Percentiles rank a stretch among this genome's conserved stretches.
phyloP scores from a whole-genome alignment of 805 yeast genomes.

The Candida sonorensis region DNA sequence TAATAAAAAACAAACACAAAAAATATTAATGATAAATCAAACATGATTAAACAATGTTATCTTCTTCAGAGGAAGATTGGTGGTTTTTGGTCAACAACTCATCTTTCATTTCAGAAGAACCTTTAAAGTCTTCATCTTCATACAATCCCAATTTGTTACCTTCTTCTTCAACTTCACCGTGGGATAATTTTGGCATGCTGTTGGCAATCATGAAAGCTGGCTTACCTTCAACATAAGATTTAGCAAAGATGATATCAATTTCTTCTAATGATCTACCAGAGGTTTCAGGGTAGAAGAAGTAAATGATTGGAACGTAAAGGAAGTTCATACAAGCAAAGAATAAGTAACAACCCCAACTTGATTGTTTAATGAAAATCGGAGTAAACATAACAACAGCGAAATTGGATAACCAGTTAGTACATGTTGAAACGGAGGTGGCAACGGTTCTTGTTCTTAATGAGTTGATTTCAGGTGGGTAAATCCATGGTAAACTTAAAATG shows the following conservation, averaged over 20 bases:
- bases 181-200: conserved; percentile 51
- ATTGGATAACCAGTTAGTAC: conserved; percentile 66
- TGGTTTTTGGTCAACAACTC: neutral
- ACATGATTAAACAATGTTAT: neutral
- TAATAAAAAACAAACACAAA: too few relatives aligned
- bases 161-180: conserved; percentile 52
- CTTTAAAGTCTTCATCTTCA: conserved; percentile 17
- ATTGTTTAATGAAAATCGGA: conserved; percentile 45
- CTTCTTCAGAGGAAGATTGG: neutral
- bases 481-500: conserved; percentile 42
- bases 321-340: conserved; percentile 63
- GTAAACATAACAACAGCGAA: conserved; percentile 65
- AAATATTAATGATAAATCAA: too few relatives aligned
- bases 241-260: conserved; percentile 64
- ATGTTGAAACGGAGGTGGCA: conserved; percentile 53
- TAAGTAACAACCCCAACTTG: conserved; percentile 61
- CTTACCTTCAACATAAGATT: conserved; percentile 47
- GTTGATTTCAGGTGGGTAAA: conserved; percentile 64
- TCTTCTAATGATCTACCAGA: conserved; percentile 72
- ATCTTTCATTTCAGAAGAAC: conserved; percentile 9
- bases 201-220: conserved; percentile 60
- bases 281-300: conserved; percentile 70
- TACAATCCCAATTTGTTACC: conserved; percentile 50
- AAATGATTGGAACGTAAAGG: conserved; percentile 53
- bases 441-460: conserved; percentile 62